phyloP scores from a whole-genome alignment of 768 basidiomycete species.

The Steccherinum ochraceum region DNA sequence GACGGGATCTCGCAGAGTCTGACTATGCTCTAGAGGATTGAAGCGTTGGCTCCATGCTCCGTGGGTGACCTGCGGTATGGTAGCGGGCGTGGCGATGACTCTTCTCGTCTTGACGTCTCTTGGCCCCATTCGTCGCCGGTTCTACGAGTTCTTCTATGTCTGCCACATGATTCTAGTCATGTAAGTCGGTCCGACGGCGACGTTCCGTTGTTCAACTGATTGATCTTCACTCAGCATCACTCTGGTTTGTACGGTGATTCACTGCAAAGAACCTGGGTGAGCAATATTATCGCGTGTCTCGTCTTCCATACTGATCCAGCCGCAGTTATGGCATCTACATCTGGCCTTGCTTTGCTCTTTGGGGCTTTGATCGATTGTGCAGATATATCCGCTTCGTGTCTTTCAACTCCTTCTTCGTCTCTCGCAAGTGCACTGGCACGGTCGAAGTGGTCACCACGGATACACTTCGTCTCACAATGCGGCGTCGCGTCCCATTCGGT shows the following conservation, averaged over 20 bases:
- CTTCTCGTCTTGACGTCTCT: slow-evolving; percentile 32
- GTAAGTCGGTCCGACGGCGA: too few species aligned
- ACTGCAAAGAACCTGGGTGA: not conserved
- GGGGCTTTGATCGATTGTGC: slow-evolving; percentile 39
- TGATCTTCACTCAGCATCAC: not conserved
- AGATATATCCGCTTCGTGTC: slow-evolving; percentile 33
- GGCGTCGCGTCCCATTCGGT: slow-evolving; percentile 31
- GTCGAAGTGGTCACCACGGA: slow-evolving; percentile 36
- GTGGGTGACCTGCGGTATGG: slow-evolving; percentile 10
- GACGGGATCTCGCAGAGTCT: too few species aligned
- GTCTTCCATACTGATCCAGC: too few species aligned
- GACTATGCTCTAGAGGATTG: not conserved
- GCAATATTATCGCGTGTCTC: too few species aligned
- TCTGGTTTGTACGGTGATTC: not conserved
- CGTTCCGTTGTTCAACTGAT: too few species aligned
- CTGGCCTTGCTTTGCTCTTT: slow-evolving; percentile 41
- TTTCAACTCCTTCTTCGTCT: slow-evolving; percentile 29
- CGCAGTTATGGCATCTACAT: slow-evolving; percentile 24
- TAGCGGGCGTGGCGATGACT: slow-evolving; percentile 25
- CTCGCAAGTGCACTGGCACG: slow-evolving; percentile 26
- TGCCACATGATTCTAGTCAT: slow-evolving; percentile 19
- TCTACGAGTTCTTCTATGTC: slow-evolving; percentile 34
- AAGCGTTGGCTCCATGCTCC: not conserved
- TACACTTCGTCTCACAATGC: slow-evolving; percentile 37
- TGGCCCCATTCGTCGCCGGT: slow-evolving; percentile 31